These are phyloP conservation scores for Scalesia atractyloides DNA, from an alignment of 129 eudicot genomes.

Conservation along the genomic window DNA sequence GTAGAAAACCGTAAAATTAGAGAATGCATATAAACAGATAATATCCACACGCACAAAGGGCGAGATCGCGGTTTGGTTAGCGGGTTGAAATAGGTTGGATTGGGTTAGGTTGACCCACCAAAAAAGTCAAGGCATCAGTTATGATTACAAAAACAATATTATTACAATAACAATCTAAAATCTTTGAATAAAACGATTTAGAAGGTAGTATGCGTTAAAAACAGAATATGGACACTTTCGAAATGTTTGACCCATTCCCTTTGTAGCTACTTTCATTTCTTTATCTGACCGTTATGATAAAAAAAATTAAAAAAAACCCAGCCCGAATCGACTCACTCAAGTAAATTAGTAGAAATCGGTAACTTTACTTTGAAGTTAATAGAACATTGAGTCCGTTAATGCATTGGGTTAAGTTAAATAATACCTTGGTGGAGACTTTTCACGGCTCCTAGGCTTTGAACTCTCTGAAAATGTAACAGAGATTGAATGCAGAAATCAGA, in stretches of 20 bases:
- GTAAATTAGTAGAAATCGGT: not conserved
- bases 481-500: conserved; percentile 10
- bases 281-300: not conserved
- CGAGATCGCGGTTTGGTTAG: not conserved
- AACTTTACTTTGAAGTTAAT: not conserved
- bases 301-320: not conserved
- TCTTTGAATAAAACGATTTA: not conserved
- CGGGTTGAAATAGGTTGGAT: not conserved
- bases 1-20: not conserved
- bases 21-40: conserved; percentile 12
- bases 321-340: not conserved
- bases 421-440: conserved; percentile 64
- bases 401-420: conserved; percentile 1
- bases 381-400: not conserved
- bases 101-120: conserved; percentile 1
- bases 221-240: not conserved
- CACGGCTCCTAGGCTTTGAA: conserved; percentile 41
- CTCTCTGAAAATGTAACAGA: conserved; percentile 44
- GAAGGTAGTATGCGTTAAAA: not conserved
- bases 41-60: not conserved
- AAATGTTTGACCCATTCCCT: not conserved
- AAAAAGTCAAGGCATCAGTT: not conserved
- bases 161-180: not conserved
- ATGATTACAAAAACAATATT: not conserved
- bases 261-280: not conserved